Evolutionary conservation across 208 protist genomes (phyloP), one percentile per base, ranked within the genome.

Genomic region (Leishmania gerbilli): DNA sequence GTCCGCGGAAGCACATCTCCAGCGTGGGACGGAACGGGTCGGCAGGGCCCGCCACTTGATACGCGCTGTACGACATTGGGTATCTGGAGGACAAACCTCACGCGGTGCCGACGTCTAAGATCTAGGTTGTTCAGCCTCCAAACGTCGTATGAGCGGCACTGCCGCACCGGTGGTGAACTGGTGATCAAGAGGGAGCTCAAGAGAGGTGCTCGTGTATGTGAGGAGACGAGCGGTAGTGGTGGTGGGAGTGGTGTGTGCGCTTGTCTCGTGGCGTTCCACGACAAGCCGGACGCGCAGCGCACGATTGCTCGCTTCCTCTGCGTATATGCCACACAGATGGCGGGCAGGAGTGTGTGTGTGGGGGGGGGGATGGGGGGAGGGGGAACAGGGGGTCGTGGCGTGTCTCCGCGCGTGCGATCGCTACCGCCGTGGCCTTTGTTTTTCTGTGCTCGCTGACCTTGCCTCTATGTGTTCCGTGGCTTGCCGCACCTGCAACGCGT

Each of bases 1-100:
- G 94, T 24, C 94, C 94, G 45, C 90, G 88, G 67, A 92, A 96
- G n/a, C 90, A 91, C 87, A 95, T 77, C 77, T 93, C 88, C 17
- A 97, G 87, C 60, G 90, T 86, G 21, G 83, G 83, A n/a, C 69
- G 84, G 55, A 80, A 74, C 34, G 78, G 62, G 45, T 79, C 76
- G 24, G 62, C 45, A 8, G 8, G 21, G 15, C 64, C 21, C 58
- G 76, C 76, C 17, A 53, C 24, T 40, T 34, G n/a, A 55, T 69
- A 69, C 60, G 60, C 76, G 64, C 76, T 79, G 76, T 79, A 79
- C 21, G 76, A 72, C 76, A 79, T 79, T 27, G 45, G 69, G n/a
- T 17, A 8, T 7, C 1, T 17, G 13, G 69, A 74, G 11, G 45
- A 21, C 40, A 45, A 74, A 24, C 27, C 27, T 55, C 21, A 51